A percentile compares a stretch with the other conserved stretches of the same genome.
Evolutionary conservation across 1,284 basidiomycete genomes (phyloP).

Genomic region (Butyriboletus regius): DNA sequence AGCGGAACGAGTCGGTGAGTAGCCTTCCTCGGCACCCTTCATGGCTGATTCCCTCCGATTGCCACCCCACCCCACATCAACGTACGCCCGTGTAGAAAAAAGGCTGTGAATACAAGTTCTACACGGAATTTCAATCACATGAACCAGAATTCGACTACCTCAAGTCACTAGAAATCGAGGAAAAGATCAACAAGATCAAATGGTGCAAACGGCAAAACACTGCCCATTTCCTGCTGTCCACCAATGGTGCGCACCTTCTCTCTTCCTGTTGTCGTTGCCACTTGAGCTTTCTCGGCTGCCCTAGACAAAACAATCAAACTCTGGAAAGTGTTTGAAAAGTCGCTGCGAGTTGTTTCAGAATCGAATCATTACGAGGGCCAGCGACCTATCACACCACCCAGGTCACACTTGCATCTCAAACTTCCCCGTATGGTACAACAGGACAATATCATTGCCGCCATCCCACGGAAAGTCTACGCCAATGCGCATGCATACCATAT

Average conservation of each 20-base stretch:
- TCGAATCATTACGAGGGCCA: slow-evolving; percentile 87
- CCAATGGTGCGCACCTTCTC: slow-evolving; percentile 65
- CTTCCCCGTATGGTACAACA: slow-evolving; percentile 87
- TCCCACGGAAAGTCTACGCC: slow-evolving; percentile 96
- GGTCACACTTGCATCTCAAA: slow-evolving; percentile 53
- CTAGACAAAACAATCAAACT: slow-evolving; percentile 99
- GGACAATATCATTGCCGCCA: slow-evolving; percentile 97
- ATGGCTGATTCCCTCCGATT: slow-evolving; percentile 31
- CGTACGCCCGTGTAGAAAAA: slow-evolving; percentile 67
- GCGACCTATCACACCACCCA: slow-evolving; percentile 56
- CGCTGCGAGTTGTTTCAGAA: slow-evolving; percentile 90
- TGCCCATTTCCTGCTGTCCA: slow-evolving; percentile 94
- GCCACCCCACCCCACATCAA: slow-evolving; percentile 8
- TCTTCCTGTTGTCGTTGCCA: neutral
- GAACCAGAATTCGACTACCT: slow-evolving; percentile 99
- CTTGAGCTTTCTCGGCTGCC: slow-evolving; percentile 1
- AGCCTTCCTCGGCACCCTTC: slow-evolving; percentile 7
- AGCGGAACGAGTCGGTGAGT: slow-evolving; percentile 93
- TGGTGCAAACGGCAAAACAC: slow-evolving; percentile 98
- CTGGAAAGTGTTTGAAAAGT: slow-evolving; percentile 99
- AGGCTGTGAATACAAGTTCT: slow-evolving; percentile 99
- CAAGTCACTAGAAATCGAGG: slow-evolving; percentile 99
- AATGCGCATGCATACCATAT: slow-evolving; percentile 99
- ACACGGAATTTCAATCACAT: slow-evolving; percentile 99
- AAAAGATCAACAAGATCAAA: slow-evolving; percentile 99